These are phyloP conservation scores for Santalum album DNA, from an alignment of 164 flowering plant species.

Conservation along the genomic window DNA sequence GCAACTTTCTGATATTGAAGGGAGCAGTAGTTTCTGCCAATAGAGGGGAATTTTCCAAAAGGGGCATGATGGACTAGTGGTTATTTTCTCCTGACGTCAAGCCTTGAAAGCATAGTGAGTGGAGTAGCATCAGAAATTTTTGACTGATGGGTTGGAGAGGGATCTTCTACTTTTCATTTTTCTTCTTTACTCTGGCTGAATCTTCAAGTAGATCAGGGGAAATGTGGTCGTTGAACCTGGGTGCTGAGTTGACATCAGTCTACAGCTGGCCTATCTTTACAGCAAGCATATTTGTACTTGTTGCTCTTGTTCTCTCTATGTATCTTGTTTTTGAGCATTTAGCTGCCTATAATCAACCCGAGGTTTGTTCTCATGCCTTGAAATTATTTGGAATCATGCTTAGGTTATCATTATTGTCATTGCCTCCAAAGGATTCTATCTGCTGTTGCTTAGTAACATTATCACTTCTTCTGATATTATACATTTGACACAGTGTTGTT, in stretches of 20 bases:
- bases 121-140: background rate
- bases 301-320: conserved; percentile 73
- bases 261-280: conserved; percentile 65
- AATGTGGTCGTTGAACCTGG: conserved; percentile 35
- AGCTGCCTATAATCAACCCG: conserved; percentile 89
- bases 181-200: conserved; percentile 36
- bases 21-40: background rate
- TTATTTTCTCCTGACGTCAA: background rate
- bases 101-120: background rate
- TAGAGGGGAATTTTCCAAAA: background rate
- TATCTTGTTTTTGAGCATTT: conserved; percentile 84
- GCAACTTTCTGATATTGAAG: background rate
- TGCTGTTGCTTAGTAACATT: too few species aligned
- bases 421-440: too few species aligned
- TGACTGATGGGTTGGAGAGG: conserved; percentile 43
- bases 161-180: conserved; percentile 25
- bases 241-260: conserved; percentile 23
- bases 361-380: conserved; percentile 41
- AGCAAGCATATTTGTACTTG: conserved; percentile 72
- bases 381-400: background rate
- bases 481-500: background rate
- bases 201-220: conserved; percentile 39
- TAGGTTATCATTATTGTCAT: background rate
- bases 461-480: background rate
- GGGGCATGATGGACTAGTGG: background rate